Base-by-base conservation (phyloP, 352 stramenopile species). In the Globisporangium acanthophoron region DNA sequence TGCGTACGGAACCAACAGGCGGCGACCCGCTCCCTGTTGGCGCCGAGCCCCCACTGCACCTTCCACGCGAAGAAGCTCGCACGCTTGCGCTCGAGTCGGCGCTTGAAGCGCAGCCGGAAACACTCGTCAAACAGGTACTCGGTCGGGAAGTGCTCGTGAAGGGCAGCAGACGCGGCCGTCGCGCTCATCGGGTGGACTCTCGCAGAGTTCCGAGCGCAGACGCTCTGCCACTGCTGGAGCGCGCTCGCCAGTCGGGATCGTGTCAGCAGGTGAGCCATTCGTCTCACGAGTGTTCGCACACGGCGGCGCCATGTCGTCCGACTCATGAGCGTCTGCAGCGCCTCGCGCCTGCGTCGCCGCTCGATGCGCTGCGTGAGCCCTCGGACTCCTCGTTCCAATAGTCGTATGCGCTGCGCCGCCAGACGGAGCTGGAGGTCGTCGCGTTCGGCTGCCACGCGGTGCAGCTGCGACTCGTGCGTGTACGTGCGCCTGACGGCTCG, bases 401-500 rank as follows among this genome's bases (percentile, higher is more conserved):
- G 62, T 43, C 59, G 60, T 9, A 70, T 49, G 20, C 59, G 71
- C 20, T 74, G 63, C 45, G 64, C 29, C 12, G 68, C 51, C 49
- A 61, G 58, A 11, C 54, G 58, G 21, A 65, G 50, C 45, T 61
- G 43, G 39, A 80, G 52, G 12, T 51, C 49, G 21, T 75, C 39
- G n/a, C 65, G 53, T 54, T 81, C 69, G 11, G 56, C 33, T 13
- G 51, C 53, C 40, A 73, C 49, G 12, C 52, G 54, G 57, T 69
- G 73, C 29, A 78, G 54, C 37, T 70, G 43, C 33, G 52, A 50
- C 20, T 81, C 69, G 41, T 70, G 70, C 1, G 13, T 66, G 59
- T 77, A 71, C 35, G 60, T 74, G 27, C 69, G 76, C 65, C 76
- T 69, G 31, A 82, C 41, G 5, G 66, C 73, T 43, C 67, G 64